Evolutionary conservation across 768 basidiomycete genomes (phyloP), one percentile per base, ranked within the genome.

Genomic region (Boletus pseudo-olivaceus): DNA sequence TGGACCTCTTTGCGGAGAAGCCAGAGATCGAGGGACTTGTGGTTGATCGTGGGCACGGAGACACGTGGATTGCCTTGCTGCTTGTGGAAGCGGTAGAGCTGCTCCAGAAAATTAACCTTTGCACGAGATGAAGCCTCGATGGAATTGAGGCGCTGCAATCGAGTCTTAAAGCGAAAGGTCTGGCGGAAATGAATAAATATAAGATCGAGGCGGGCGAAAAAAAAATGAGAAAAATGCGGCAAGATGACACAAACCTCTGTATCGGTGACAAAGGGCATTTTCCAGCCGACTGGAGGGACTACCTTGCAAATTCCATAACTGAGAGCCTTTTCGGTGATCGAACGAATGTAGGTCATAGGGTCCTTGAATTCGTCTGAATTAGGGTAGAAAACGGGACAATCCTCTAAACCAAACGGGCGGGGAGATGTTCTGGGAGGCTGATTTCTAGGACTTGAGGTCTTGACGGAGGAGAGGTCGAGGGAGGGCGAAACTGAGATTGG

Each of bases 61-160:
- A 98, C 87, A 60, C 90, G 85, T 56, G 85, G 78, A 69, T 93
- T 93, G 45, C 93, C 93, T 74, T 95, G 93, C 70, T 98, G 95
- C 63, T 90, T 88, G 74, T 98, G 97, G 71, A 89, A 99, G 62
- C 92, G 88, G 73, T 95, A 95, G 46, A 99, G 81, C 72, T 97
- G 93, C 70, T 98, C 96, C 61, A 98, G 74, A 73, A 97, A 98
- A 76, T 97, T 98, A 71, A 98, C 75, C 73, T 95, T 97, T 47
- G 97, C 96, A 62, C 97, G 79, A 56, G 94, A 95, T 34, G 95
- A 90, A 15, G 97, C 97, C 75, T 98, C 96, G 60, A 99, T 93
- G 58, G 92, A 94, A 71, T 98, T 98, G 65, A 99, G 78, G 58
- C 90, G 85, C 72, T 97, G 94, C 40, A 98, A 74, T 47, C 97